A percentile compares a stretch with the other conserved stretches of the same genome.
Conservation (phyloP, 2,329 filamentous ascomycete species). For the Fusarium siculi region DNA sequence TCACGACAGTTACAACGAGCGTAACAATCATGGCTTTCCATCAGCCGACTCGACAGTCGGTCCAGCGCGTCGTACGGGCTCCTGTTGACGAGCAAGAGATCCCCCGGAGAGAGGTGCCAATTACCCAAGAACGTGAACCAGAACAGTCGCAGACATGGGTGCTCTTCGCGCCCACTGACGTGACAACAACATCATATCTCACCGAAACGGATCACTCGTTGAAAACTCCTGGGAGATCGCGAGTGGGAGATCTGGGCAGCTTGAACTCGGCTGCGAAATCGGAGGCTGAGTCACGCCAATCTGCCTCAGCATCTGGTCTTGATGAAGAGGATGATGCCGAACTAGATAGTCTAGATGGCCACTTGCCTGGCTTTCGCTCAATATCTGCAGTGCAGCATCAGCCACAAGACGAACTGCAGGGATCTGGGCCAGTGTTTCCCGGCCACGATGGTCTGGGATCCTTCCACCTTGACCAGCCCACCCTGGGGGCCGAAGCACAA, state of each 20-base stretch:
- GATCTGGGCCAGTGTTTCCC: constrained; percentile 79
- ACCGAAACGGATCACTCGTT: constrained; percentile 75
- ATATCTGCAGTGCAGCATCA: constrained; percentile 51
- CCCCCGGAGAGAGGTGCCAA: constrained; percentile 40
- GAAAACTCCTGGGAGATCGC: constrained; percentile 74
- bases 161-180: constrained; percentile 83
- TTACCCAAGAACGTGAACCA: constrained; percentile 51
- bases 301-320: constrained; percentile 51
- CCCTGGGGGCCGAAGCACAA: constrained; percentile 69
- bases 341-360: constrained; percentile 92
- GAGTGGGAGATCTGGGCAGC: constrained; percentile 83
- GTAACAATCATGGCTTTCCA: constrained; percentile 65
- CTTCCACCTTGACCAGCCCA: constrained; percentile 74
- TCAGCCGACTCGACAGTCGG: constrained; percentile 65
- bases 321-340: constrained; percentile 76
- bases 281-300: constrained; percentile 57
- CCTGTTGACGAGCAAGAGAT: constrained; percentile 53
- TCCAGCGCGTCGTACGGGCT: constrained; percentile 59
- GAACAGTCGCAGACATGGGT: constrained; percentile 94
- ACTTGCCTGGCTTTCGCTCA: constrained; percentile 86
- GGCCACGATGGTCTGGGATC: constrained; percentile 91
- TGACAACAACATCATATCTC: constrained; percentile 71
- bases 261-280: constrained; percentile 76
- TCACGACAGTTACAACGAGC: constrained; percentile 11
- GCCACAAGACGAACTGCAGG: constrained; percentile 47